Evolutionary conservation across 768 basidiomycete genomes (phyloP).

Genomic region (Agrocybe chaxingu): DNA sequence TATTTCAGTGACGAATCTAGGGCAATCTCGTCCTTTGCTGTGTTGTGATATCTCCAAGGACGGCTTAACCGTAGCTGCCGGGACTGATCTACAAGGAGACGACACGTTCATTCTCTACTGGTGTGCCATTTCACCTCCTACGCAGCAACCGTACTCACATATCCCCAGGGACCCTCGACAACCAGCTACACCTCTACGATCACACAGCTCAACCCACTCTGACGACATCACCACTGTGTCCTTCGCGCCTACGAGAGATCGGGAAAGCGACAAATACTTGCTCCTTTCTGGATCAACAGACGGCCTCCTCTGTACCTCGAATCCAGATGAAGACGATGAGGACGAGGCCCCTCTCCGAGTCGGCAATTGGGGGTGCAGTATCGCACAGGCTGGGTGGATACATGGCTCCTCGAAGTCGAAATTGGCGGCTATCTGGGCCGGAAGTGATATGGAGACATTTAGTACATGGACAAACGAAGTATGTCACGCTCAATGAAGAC

Average conservation of each 20-base stretch:
- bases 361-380: conserved; percentile 83
- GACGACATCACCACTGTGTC: conserved; percentile 88
- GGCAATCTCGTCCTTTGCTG: conserved; percentile 44
- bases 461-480: conserved; percentile 81
- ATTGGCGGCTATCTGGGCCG: conserved; percentile 63
- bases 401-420: conserved; percentile 15
- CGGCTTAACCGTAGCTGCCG: conserved; percentile 74
- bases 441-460: conserved; percentile 95
- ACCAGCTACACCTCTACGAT: conserved; percentile 62
- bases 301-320: conserved; percentile 72
- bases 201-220: conserved; percentile 86
- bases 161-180: conserved; percentile 80
- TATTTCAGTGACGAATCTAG: conserved; percentile 45
- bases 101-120: conserved; percentile 86
- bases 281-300: conserved; percentile 85
- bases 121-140: conserved; percentile 33
- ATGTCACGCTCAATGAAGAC: conserved; percentile 4
- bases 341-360: conserved; percentile 82
- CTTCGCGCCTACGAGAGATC: conserved; percentile 25
- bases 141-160: not conserved
- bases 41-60: conserved; percentile 70
- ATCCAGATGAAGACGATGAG: conserved; percentile 75
- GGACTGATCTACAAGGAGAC: conserved; percentile 76
- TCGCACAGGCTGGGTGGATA: conserved; percentile 76
- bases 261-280: conserved; percentile 27